These are phyloP conservation scores for Fagus crenata DNA, from an alignment of 306 rosid species.

Conservation along the genomic window DNA sequence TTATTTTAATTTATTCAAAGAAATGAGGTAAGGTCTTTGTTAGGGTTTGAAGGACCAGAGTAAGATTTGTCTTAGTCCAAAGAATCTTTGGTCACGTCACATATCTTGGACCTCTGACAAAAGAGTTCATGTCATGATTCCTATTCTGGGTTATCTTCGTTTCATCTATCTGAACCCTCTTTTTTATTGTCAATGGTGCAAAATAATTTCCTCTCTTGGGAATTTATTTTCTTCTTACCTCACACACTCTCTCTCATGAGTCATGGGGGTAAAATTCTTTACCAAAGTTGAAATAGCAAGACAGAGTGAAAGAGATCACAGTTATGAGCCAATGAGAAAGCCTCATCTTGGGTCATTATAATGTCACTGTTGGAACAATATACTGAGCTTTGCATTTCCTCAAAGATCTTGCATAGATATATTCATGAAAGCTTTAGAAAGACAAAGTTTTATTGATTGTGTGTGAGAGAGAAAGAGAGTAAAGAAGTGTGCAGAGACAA, in stretches of 20 bases:
- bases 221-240: background rate
- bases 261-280: constrained; percentile 33
- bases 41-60: constrained; percentile 57
- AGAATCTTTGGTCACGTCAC: constrained; percentile 90
- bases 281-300: constrained; percentile 23
- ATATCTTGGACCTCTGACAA: constrained; percentile 68
- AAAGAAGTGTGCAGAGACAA: constrained; percentile 27
- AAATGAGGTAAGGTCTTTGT: constrained; percentile 41
- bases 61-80: constrained; percentile 38
- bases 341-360: constrained; percentile 36
- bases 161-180: constrained; percentile 48
- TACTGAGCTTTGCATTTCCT: constrained; percentile 46
- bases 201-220: constrained; percentile 14
- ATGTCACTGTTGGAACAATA: constrained; percentile 42
- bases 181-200: constrained; percentile 31
- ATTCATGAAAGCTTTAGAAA: constrained; percentile 45
- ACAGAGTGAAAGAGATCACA: constrained; percentile 33
- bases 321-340: constrained; percentile 41
- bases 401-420: constrained; percentile 51
- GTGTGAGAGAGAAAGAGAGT: constrained; percentile 14
- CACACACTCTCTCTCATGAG: constrained; percentile 15
- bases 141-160: constrained; percentile 39
- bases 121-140: constrained; percentile 63
- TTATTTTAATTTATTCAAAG: constrained; percentile 28
- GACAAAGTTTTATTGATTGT: background rate